These are phyloP conservation scores for Penicillium frequentans DNA, from an alignment of 2,329 filamentous ascomycete species.

Conservation along the genomic window DNA sequence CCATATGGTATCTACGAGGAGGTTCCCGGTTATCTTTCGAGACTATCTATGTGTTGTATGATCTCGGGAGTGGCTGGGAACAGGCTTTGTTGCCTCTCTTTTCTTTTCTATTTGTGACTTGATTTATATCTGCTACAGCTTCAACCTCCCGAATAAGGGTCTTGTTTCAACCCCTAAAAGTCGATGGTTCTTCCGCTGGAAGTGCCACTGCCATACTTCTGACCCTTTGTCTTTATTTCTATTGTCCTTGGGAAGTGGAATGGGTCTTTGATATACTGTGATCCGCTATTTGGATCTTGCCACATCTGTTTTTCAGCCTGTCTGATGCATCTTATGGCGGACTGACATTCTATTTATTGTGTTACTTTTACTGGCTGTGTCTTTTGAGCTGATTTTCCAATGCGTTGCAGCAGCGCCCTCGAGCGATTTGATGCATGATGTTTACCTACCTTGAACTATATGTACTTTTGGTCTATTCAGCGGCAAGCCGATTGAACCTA, in stretches of 20 bases:
- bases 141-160: neutral
- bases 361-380: neutral
- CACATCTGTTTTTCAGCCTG: slow-evolving; percentile 1
- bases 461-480: neutral
- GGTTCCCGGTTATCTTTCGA: slow-evolving; percentile 11
- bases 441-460: neutral
- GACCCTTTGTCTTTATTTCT: neutral
- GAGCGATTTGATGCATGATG: slow-evolving; percentile 5
- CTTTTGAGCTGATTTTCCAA: neutral
- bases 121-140: neutral
- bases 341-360: slow-evolving; percentile 1
- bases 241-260: neutral
- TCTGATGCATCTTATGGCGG: slow-evolving; percentile 8
- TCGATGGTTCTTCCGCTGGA: neutral
- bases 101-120: neutral
- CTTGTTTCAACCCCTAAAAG: neutral
- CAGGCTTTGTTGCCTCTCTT: neutral
- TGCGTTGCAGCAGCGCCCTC: slow-evolving; percentile 1
- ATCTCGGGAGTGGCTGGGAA: slow-evolving; percentile 3
- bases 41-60: neutral
- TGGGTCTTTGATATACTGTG: neutral
- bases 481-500: neutral
- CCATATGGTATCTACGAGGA: slow-evolving; percentile 14
- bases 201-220: neutral
- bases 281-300: neutral